Evolutionary conservation across 768 basidiomycete genomes (phyloP).

Genomic region (Podaxis carcinomalis): DNA sequence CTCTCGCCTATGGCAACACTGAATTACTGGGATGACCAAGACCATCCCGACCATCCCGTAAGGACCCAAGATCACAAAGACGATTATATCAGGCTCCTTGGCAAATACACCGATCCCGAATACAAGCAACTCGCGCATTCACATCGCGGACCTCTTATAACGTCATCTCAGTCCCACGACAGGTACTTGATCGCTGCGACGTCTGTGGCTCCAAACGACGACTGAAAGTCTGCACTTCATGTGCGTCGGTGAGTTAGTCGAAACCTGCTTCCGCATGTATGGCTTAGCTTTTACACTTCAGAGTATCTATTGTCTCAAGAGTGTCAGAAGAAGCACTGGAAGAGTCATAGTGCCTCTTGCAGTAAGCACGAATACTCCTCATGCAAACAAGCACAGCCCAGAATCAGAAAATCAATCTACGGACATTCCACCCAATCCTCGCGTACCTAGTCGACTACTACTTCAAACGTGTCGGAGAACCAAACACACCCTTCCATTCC

Average conservation of each 20-base stretch:
- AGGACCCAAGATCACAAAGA: neutral
- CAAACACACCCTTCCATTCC: neutral
- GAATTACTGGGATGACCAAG: neutral
- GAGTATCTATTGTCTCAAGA: constrained; percentile 28
- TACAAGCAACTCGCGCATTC: neutral
- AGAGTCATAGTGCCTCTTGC: constrained; percentile 23
- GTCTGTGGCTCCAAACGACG: neutral
- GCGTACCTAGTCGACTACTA: constrained; percentile 23
- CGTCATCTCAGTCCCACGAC: neutral
- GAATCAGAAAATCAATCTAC: constrained; percentile 31
- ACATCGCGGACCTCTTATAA: neutral
- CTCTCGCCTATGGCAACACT: neutral
- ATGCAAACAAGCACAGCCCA: constrained; percentile 20
- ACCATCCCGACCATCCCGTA: neutral
- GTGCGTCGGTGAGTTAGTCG: neutral
- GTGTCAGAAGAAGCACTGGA: constrained; percentile 30
- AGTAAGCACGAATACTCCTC: constrained; percentile 15
- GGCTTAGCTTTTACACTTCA: neutral
- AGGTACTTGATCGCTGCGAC: neutral
- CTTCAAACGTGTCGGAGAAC: constrained; percentile 14
- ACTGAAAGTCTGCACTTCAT: neutral
- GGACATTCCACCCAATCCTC: constrained; percentile 28
- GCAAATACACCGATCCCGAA: neutral
- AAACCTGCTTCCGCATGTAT: neutral
- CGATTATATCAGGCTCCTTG: neutral